A percentile compares a stretch with the other conserved stretches of the same genome.
Conservation (phyloP, 192 early-diverging fungal genomes). For the Coemansia sp. region DNA sequence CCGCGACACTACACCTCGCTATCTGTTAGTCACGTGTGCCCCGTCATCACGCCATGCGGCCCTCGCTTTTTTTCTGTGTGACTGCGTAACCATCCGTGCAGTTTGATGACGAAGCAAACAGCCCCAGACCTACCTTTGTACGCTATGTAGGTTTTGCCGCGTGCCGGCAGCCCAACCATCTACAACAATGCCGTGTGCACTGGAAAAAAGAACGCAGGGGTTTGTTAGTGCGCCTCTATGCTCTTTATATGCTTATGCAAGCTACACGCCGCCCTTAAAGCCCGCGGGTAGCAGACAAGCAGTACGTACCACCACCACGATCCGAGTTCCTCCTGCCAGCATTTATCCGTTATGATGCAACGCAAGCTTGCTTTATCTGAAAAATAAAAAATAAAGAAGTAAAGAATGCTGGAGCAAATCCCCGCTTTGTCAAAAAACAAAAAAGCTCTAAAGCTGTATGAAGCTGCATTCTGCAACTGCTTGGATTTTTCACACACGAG, state of each 20-base stretch:
- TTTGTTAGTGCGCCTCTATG: no score
- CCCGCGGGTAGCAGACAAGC: slow-evolving; percentile 6
- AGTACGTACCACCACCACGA: slow-evolving; percentile 51
- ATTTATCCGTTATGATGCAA: slow-evolving; percentile 12
- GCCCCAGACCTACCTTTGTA: slow-evolving; percentile 71
- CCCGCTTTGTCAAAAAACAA: slow-evolving; percentile 2
- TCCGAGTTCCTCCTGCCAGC: slow-evolving; percentile 53
- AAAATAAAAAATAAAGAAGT: no score
- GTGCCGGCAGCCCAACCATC: slow-evolving; percentile 89
- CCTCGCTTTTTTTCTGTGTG: no score
- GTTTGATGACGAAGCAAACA: no score
- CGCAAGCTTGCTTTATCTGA: no score
- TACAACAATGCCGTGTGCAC: slow-evolving; percentile 29
- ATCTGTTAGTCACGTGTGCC: no score
- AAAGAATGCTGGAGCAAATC: no score
- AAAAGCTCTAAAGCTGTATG: background rate
- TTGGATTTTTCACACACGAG: no score
- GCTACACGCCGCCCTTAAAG: background rate
- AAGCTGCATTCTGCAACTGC: no score
- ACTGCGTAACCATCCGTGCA: no score
- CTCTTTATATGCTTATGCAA: background rate
- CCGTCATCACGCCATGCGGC: no score
- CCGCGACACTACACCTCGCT: slow-evolving; percentile 64
- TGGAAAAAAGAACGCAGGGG: no score
- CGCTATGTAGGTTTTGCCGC: slow-evolving; percentile 97